Base-by-base conservation (phyloP, 768 basidiomycete genomes). In the Trametes elegans region DNA sequence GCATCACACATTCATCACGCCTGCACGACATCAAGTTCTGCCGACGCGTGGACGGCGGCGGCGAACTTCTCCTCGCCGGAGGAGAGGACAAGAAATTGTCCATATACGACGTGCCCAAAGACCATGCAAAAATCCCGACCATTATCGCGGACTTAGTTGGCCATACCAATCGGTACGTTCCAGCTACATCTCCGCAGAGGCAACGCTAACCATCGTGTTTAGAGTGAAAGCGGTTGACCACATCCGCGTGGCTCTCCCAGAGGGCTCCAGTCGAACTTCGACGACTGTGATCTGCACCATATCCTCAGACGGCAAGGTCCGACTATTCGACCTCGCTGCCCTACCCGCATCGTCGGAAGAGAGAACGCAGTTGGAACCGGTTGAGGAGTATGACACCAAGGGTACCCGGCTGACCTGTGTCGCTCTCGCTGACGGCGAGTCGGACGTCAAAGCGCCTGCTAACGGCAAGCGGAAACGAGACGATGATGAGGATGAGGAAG, bases 61-160 rank as follows among this genome's bases (percentile, higher is more conserved):
- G 80, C 36, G 88, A 94, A 63, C 68, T 95, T 28, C 73, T 98
- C 7, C 76, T 96, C 46, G 90, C 85, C 7, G 90, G 83, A 2
- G 93, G 88, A 5, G 97, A 99, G 71, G 93, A 98, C 68, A 93
- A 88, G 61, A 90, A 90, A 64, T 74, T 92, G 2, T 81, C 93
- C 1, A 73, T 94, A 9, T 98, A 95, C 71, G 78, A 80, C 43
- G 58, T 90, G 27, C 74, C 76, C 4, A 64, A 72, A 13, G 77
- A 83, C 51, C 68, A 69, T 3, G 69, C 76, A 7, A 66, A 63
- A 5, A 49, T 73, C 2, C 88, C 89, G 1, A 74, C 65, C 7
- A 70, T 92, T n/a, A 73, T 90, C 24, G 90, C 88, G 5, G 73
- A 82, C 52, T 74, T 95, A 71, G 69, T 81, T 0, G 96, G 97